Evolutionary conservation across 768 basidiomycete genomes (phyloP), one percentile per base, ranked within the genome.

Genomic region (Tephrocybe rancida): DNA sequence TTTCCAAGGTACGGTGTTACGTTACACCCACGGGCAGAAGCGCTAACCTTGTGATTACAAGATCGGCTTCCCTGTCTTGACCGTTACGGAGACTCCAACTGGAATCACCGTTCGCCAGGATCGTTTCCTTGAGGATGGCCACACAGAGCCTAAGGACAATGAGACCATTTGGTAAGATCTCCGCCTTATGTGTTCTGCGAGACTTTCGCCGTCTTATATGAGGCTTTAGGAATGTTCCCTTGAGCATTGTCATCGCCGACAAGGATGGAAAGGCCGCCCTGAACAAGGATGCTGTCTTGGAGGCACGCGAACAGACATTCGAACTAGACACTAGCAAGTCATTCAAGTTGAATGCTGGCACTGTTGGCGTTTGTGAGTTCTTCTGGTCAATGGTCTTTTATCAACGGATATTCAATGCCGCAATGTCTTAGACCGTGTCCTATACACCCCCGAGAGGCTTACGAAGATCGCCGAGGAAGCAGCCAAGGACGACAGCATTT

Each of bases 301-400:
- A 79, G 55, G 78, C 83, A 42, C 83, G 92, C 32, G 86, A 93
- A 67, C 79, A 77, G 34, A 77, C 74, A 18, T 80, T 95, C 60
- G 67, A 81, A 18, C 61, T 98, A n/a, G 87, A 92, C 67, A 90
- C 85, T 11, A 83, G 71, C 67, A 84, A 81, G 64, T 75, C 84
- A 5, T 98, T 87, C 80, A 98, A 98, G 73, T 73, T 98, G 56
- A 98, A 98, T 65, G 88, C 88, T 2, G 87, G 87, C 37, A 95
- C 93, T 0, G 82, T 82, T 46, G 94, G 95, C 54, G 90, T 96
- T 61, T 98, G 92, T 92, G 60, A 57, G 92, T 77, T 8, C 18
- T 50, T 56, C 18, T 42, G 19, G 46, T 44, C 52, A 42, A 18
- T 19, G 39, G 21, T 48, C 11, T n/a, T 6, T 29, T 43, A 27